These are phyloP conservation scores for Picea engelmannii DNA, from an alignment of 83 land plant species.

Conservation along the genomic window DNA sequence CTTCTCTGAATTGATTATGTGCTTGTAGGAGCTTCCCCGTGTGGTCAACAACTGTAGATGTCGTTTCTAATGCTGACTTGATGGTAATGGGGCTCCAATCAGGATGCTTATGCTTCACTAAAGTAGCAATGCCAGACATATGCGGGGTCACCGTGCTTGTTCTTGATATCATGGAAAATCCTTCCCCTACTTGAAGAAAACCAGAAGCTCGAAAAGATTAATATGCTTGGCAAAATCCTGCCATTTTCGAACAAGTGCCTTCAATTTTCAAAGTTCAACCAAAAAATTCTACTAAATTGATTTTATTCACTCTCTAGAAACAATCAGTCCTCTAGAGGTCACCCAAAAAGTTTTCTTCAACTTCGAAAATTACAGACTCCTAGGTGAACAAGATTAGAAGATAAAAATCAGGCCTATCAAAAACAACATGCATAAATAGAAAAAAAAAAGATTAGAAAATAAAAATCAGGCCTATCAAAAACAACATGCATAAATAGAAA, in stretches of 20 bases:
- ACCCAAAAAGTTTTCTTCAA: too few species aligned
- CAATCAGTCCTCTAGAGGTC: too few species aligned
- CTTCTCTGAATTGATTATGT: constrained; percentile 61
- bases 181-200: constrained; percentile 59
- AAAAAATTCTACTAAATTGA: too few species aligned
- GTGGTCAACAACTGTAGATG: constrained; percentile 58
- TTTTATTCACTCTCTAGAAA: too few species aligned
- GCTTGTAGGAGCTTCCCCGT: constrained; percentile 70
- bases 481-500: background rate
- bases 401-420: background rate
- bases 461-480: background rate
- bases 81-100: constrained; percentile 89
- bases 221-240: too few species aligned
- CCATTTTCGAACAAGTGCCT: too few species aligned
- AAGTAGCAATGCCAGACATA: constrained; percentile 90
- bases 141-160: constrained; percentile 98
- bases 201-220: background rate
- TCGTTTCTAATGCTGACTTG: constrained; percentile 88
- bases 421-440: background rate
- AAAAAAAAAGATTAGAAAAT: too few species aligned
- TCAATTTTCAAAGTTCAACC: too few species aligned
- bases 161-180: constrained; percentile 87
- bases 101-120: constrained; percentile 76
- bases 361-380: too few species aligned
- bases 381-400: too few species aligned